Evolutionary conservation across 108 stramenopile species (phyloP).

Genomic region (Epithemia pelagica): DNA sequence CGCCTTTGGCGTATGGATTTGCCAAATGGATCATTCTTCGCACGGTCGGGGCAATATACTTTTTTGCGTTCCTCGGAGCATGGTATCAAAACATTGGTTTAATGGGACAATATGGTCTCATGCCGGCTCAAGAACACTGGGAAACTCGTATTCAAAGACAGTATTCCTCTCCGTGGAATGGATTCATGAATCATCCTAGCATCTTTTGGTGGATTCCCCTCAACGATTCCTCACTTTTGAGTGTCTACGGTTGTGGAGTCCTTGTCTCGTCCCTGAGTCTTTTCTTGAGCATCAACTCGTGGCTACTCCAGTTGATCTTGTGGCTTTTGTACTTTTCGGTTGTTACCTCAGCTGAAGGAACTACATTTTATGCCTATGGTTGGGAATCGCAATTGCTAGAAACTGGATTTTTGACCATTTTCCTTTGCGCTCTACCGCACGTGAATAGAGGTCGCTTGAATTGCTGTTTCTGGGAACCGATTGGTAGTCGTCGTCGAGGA

Average conservation of each 20-base stretch:
- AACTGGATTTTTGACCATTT: conserved; percentile 74
- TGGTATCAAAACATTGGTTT: conserved; percentile 48
- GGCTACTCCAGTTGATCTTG: conserved; percentile 29
- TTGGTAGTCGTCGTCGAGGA: not conserved
- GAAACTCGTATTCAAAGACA: not conserved
- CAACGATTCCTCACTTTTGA: conserved; percentile 24
- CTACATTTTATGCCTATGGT: conserved; percentile 66
- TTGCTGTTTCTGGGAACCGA: not conserved
- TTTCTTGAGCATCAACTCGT: conserved; percentile 15
- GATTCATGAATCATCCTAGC: conserved; percentile 29
- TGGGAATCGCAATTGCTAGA: conserved; percentile 82
- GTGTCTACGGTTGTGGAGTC: conserved; percentile 21
- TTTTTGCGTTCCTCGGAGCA: conserved; percentile 49
- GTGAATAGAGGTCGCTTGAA: conserved; percentile 6
- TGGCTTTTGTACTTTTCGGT: conserved; percentile 71
- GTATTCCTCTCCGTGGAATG: conserved; percentile 8
- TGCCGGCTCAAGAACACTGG: conserved; percentile 27
- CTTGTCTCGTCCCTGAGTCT: conserved; percentile 17
- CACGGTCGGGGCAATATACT: conserved; percentile 40
- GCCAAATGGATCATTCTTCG: conserved; percentile 26
- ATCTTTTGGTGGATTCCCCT: conserved; percentile 29
- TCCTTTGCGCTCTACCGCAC: conserved; percentile 53
- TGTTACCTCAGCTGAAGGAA: conserved; percentile 56
- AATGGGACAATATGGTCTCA: conserved; percentile 43
- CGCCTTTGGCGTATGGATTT: not conserved